A percentile compares a stretch with the other conserved stretches of the same genome.
These are phyloP conservation scores for Cicer pinnatifidum DNA, from an alignment of 306 rosid species.

Conservation along the genomic window DNA sequence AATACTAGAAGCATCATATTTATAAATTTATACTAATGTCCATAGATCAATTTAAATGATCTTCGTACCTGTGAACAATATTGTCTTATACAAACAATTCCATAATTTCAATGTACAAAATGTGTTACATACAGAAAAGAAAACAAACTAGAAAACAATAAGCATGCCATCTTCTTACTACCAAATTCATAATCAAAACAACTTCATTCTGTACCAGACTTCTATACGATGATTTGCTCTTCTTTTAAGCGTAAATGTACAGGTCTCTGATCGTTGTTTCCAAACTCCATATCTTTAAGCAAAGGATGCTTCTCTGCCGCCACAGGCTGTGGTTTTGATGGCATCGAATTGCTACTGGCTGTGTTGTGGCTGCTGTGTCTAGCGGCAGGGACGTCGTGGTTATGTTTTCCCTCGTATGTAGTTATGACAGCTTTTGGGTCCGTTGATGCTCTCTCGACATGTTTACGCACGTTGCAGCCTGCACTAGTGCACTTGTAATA, in stretches of 20 bases:
- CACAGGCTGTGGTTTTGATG: conserved; percentile 51
- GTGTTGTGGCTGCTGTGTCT: conserved; percentile 89
- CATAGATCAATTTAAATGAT: conserved; percentile 42
- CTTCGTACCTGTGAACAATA: conserved; percentile 50
- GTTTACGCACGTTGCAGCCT: conserved; percentile 96
- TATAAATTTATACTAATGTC: conserved; percentile 43
- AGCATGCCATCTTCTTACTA: conserved; percentile 48
- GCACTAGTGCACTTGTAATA: conserved; percentile 90
- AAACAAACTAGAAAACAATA: conserved; percentile 45
- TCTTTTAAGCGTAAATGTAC: conserved; percentile 75
- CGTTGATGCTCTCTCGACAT: conserved; percentile 91
- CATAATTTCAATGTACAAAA: conserved; percentile 59
- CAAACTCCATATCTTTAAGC: conserved; percentile 63
- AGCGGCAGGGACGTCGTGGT: conserved; percentile 89
- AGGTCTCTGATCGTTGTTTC: conserved; percentile 65
- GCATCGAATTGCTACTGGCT: conserved; percentile 55
- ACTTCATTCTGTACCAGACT: conserved; percentile 45
- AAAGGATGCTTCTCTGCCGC: conserved; percentile 63
- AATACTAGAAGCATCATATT: conserved; percentile 40
- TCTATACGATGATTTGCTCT: conserved; percentile 65
- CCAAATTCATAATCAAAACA: conserved; percentile 50
- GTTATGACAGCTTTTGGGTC: conserved; percentile 93
- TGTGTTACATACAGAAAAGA: conserved; percentile 47
- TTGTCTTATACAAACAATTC: conserved; percentile 51
- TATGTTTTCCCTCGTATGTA: conserved; percentile 90